Percentiles rank a stretch among this genome's conserved stretches.
These are phyloP conservation scores for Rhodocollybia butyracea DNA, from an alignment of 768 basidiomycete genomes.

Conservation along the genomic window DNA sequence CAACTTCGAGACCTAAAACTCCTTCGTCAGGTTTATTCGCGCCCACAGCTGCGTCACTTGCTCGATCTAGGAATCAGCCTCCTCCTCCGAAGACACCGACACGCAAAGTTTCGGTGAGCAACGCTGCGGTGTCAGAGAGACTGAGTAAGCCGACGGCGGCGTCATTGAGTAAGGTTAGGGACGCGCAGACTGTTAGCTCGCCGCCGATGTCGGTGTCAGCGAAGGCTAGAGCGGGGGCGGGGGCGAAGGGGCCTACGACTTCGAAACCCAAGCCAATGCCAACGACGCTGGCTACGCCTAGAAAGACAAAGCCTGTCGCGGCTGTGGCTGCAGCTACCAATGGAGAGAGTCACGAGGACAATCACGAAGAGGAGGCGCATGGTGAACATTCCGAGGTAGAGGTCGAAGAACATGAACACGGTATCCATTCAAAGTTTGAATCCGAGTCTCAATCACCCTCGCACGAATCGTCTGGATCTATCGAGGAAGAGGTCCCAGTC, in stretches of 20 bases:
- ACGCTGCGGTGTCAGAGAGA: constrained; percentile 56
- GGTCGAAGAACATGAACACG: background rate
- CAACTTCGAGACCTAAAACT: constrained; percentile 49
- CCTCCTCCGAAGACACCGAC: constrained; percentile 42
- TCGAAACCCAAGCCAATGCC: too few species aligned
- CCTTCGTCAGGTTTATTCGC: constrained; percentile 70
- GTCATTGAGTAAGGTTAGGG: constrained; percentile 60
- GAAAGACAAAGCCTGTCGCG: too few species aligned
- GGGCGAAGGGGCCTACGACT: too few species aligned
- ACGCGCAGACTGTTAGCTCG: constrained; percentile 22
- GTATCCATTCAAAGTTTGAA: background rate
- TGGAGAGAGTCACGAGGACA: background rate
- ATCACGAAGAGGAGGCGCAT: background rate
- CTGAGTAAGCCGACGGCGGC: constrained; percentile 80
- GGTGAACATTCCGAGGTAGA: background rate
- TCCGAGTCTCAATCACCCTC: background rate
- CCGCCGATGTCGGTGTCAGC: constrained; percentile 18
- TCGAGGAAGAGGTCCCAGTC: background rate
- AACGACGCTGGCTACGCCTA: too few species aligned
- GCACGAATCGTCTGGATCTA: too few species aligned
- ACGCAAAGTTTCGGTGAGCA: constrained; percentile 54
- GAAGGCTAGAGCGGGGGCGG: constrained; percentile 11
- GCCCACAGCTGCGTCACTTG: constrained; percentile 81
- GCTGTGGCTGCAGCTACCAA: too few species aligned
- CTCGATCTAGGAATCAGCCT: constrained; percentile 56